A percentile compares a stretch with the other conserved stretches of the same genome.
Conservation (phyloP, 2,329 filamentous ascomycete genomes). For the Zymoseptoria tritici region DNA sequence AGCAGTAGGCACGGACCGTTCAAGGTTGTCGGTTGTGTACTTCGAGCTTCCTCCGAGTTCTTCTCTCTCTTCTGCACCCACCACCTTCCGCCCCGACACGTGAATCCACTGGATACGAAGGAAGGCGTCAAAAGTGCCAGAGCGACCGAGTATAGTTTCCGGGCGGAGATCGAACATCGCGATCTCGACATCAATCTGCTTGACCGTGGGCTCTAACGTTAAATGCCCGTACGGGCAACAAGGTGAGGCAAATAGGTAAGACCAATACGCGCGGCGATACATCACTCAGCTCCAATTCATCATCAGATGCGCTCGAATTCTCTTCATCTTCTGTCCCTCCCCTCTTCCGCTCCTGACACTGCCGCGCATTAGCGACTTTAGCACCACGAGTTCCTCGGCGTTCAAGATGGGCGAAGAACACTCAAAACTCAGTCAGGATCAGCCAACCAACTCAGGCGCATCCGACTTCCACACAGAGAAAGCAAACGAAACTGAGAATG, state of each 20-base stretch:
- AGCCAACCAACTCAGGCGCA: no score
- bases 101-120: no score
- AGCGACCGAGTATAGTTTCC: no score
- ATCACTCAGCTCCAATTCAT: not conserved
- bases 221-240: not conserved
- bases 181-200: not conserved
- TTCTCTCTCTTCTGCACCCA: not conserved
- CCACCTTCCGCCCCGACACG: not conserved
- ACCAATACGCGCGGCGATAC: not conserved
- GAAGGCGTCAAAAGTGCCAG: no score
- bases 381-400: not conserved
- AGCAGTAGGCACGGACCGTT: not conserved
- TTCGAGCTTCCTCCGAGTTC: not conserved
- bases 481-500: no score
- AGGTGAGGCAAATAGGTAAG: not conserved
- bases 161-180: no score
- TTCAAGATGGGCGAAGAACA: not conserved
- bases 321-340: not conserved
- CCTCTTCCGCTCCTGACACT: not conserved
- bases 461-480: no score
- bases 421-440: no score
- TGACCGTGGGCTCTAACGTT: not conserved
- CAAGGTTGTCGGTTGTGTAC: not conserved
- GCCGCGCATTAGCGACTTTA: no score
- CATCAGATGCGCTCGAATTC: not conserved